Base-by-base conservation (phyloP, 352 stramenopile genomes). In the Phytophthora agathidicida region DNA sequence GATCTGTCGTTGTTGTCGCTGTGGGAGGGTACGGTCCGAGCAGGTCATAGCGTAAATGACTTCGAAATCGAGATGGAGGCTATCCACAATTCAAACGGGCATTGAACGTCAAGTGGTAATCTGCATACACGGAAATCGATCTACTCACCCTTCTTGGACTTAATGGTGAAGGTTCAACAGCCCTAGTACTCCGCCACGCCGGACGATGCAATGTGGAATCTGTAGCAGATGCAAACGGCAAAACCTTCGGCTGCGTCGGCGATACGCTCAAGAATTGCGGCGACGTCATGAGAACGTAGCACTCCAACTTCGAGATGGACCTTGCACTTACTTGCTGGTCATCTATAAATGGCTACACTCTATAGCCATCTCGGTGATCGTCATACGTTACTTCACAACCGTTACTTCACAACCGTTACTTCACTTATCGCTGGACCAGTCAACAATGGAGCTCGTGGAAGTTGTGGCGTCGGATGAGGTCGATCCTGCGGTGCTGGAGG, bases 161-260 rank as follows among this genome's bases (percentile, higher is more conserved):
- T 1, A 23, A n/a, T 5, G 42, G 63, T 2, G 48, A 61, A 14
- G 59, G 39, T 2, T 72, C 54, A 14, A 50, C 49, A 1, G 75
- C 75, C 11, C 50, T 60, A 0, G 78, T 73, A 19, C 75, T 89
- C 1, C 72, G 64, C 81, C 81, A 91, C 33, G 60, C 61, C 0
- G 60, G 65, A 8, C 81, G 77, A 45, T 89, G 81, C 14, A 89
- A 38, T 11, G 75, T 86, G 33, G 69, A 53, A 54, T 91, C 81
- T 3, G 81, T 88, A 24, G 79, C 58, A 5, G 57, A 75, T 7
- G 78, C 66, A 54, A 88, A 89, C 24, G 81, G 77, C 11, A 71
- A 65, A 24, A 56, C 33, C 24, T 53, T 58, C 5, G n/a, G 48
- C 39, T 56, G 42, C 7, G 43, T 52, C 7, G 62, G 48, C 1